phyloP scores from a whole-genome alignment of 2,329 filamentous ascomycete genomes.

The Alternaria brassicicola region DNA sequence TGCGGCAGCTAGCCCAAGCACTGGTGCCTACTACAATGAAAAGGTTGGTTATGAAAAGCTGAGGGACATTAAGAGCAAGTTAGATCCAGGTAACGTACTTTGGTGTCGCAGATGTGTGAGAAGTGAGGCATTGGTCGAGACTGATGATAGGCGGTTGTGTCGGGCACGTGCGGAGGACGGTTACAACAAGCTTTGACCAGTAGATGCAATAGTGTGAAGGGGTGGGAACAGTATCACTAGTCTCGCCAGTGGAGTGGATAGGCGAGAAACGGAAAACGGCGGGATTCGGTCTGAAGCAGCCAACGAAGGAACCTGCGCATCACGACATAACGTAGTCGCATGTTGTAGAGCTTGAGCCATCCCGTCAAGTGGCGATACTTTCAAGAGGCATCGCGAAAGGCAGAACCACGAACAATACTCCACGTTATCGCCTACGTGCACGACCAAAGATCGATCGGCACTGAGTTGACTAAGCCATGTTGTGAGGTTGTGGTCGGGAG shows the following conservation, averaged over 20 bases:
- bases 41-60: constrained; percentile 30
- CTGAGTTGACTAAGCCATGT: too few species aligned
- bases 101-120: constrained; percentile 38
- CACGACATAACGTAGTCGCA: not conserved
- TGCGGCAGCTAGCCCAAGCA: constrained; percentile 28
- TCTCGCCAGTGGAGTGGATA: not conserved
- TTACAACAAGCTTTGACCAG: not conserved
- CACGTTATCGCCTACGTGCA: too few species aligned
- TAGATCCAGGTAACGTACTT: constrained; percentile 29
- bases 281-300: not conserved
- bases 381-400: not conserved
- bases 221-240: not conserved
- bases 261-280: not conserved
- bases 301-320: not conserved
- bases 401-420: too few species aligned
- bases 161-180: not conserved
- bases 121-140: constrained; percentile 31
- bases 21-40: constrained; percentile 42
- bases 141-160: constrained; percentile 27
- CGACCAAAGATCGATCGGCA: too few species aligned
- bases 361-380: not conserved
- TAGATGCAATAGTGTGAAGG: not conserved
- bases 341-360: not conserved
- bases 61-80: constrained; percentile 24
- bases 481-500: too few species aligned